phyloP scores from a whole-genome alignment of 371 early-diverging fungal genomes.

The Paraphysoderma sedebokerense region DNA sequence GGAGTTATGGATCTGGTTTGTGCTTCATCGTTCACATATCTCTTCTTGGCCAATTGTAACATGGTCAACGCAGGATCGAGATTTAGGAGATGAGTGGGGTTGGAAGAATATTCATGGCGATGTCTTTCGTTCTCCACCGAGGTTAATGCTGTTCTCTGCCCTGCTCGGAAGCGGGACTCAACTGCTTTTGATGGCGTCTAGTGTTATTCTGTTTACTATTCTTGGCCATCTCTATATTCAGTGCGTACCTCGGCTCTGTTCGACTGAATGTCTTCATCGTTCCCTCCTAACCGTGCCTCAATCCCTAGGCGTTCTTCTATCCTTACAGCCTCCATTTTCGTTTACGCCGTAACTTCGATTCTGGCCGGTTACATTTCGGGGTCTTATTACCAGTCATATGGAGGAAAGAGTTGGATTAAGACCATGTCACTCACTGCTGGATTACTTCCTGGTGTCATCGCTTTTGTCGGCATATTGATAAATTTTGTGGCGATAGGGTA shows the following conservation, averaged over 20 bases:
- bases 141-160: constrained; percentile 44
- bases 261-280: too few species aligned
- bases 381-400: constrained; percentile 46
- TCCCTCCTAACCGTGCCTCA: too few species aligned
- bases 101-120: constrained; percentile 84
- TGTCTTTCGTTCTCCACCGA: constrained; percentile 61
- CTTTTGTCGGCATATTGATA: constrained; percentile 33
- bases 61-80: constrained; percentile 35
- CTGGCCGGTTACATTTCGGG: constrained; percentile 53
- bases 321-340: constrained; percentile 57
- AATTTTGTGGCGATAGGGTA: constrained; percentile 60
- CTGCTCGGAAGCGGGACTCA: constrained; percentile 59
- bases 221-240: not conserved
- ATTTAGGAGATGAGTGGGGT: constrained; percentile 72
- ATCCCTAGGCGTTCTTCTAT: constrained; percentile 48
- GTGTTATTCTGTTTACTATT: constrained; percentile 31
- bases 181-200: constrained; percentile 34
- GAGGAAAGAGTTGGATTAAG: constrained; percentile 48
- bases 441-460: constrained; percentile 49
- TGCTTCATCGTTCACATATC: not conserved
- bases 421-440: constrained; percentile 48
- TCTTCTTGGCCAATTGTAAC: not conserved
- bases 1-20: constrained; percentile 50
- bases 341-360: constrained; percentile 56
- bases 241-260: not conserved